Evolutionary conservation across 2,329 filamentous ascomycete genomes (phyloP).

Genomic region (Pestalotiopsis sp.): DNA sequence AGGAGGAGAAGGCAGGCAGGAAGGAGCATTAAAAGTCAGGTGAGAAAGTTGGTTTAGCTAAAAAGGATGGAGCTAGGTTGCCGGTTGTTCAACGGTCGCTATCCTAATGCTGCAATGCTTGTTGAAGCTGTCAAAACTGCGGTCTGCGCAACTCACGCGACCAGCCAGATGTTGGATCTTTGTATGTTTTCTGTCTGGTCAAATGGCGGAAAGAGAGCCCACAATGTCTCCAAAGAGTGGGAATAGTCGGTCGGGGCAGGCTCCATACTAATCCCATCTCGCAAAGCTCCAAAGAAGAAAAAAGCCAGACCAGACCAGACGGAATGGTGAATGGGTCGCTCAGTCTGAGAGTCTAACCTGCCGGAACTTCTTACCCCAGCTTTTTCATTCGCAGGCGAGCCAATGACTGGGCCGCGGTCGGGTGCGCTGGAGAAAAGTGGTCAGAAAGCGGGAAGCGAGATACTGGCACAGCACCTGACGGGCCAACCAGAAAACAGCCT

Average conservation of each 20-base stretch:
- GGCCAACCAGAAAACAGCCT: not conserved
- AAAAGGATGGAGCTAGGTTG: not conserved
- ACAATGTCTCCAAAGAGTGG: too few species aligned
- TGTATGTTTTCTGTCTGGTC: not conserved
- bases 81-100: not conserved
- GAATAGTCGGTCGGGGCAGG: too few species aligned
- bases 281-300: not conserved
- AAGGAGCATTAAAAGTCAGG: not conserved
- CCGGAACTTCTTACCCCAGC: constrained; percentile 4
- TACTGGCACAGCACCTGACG: not conserved
- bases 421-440: not conserved
- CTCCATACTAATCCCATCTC: too few species aligned
- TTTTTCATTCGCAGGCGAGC: not conserved
- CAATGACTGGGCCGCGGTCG: not conserved
- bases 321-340: not conserved
- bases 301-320: not conserved
- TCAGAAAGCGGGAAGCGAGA: not conserved
- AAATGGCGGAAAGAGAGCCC: not conserved
- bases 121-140: not conserved
- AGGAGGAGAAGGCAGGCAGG: not conserved
- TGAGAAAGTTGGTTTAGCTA: not conserved
- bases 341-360: too few species aligned
- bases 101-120: not conserved
- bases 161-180: not conserved
- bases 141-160: not conserved